Percentiles rank a stretch among this genome's conserved stretches.
Conservation (phyloP, 305 asterid species). For the Fraxinus xanthoxyloides region DNA sequence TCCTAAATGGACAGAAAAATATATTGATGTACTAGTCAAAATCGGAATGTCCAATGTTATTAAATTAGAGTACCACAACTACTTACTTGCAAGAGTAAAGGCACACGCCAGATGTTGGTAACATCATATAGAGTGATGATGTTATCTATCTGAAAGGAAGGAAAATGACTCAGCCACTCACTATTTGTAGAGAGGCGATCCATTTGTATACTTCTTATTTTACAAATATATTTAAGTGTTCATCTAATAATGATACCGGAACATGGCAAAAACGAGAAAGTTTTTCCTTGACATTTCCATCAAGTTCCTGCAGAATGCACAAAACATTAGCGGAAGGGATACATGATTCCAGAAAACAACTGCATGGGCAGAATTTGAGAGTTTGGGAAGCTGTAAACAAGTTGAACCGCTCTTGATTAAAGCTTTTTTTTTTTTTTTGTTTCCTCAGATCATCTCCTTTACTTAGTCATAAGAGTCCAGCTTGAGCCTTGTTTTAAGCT, state of each 20-base stretch:
- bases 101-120: constrained; percentile 87
- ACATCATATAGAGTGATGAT: constrained; percentile 74
- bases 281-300: constrained; percentile 69
- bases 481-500: not conserved
- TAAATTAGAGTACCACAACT: constrained; percentile 14
- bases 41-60: not conserved
- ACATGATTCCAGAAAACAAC: not conserved
- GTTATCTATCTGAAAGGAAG: constrained; percentile 49
- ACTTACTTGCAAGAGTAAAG: constrained; percentile 77
- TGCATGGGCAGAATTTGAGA: not conserved
- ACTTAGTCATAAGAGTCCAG: not conserved
- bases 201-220: constrained; percentile 4
- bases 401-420: not conserved
- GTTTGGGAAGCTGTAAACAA: not conserved
- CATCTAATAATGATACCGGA: constrained; percentile 48
- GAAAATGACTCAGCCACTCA: constrained; percentile 15
- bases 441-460: not conserved
- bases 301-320: constrained; percentile 65
- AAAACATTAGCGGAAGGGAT: constrained; percentile 18
- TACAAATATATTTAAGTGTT: constrained; percentile 1
- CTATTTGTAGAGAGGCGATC: constrained; percentile 4
- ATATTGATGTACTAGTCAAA: not conserved
- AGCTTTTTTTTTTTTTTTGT: not conserved
- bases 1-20: constrained; percentile 44
- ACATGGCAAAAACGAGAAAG: constrained; percentile 87